Evolutionary conservation across 2,329 filamentous ascomycete species (phyloP).

Genomic region (Ophiocordyceps polyrhachis-furcata): DNA sequence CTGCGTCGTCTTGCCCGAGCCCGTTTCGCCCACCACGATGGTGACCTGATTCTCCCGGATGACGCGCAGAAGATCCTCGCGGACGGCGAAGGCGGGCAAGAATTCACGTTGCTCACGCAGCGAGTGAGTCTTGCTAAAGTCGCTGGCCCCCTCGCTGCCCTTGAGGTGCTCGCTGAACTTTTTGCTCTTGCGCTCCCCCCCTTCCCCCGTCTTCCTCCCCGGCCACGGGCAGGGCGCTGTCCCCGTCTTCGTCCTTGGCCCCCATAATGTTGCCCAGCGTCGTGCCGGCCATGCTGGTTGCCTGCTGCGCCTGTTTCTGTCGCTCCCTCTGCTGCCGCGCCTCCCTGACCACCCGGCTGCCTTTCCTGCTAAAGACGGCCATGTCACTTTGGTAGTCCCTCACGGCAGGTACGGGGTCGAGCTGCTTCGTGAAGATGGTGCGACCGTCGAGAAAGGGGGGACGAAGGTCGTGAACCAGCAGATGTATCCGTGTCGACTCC

Average conservation of each 20-base stretch:
- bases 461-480: constrained; percentile 82
- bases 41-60: constrained; percentile 75
- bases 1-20: constrained; percentile 93
- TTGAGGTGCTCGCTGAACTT: constrained; percentile 90
- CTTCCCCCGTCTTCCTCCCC: constrained; percentile 49
- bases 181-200: constrained; percentile 26
- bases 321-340: constrained; percentile 81
- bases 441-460: constrained; percentile 90
- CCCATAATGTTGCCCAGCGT: constrained; percentile 90
- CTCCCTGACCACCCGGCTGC: constrained; percentile 83
- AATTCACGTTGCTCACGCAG: constrained; percentile 77
- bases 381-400: constrained; percentile 92
- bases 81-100: constrained; percentile 76
- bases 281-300: constrained; percentile 82
- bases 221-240: constrained; percentile 65
- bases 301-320: constrained; percentile 85
- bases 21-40: constrained; percentile 93
- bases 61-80: constrained; percentile 72
- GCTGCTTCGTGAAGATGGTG: constrained; percentile 91
- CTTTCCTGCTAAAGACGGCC: constrained; percentile 94
- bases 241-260: constrained; percentile 79
- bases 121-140: constrained; percentile 84
- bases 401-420: constrained; percentile 87
- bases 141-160: constrained; percentile 66
- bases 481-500: constrained; percentile 71